phyloP scores from a whole-genome alignment of 176 grass and related monocot species.

The Aegilops umbellulata region DNA sequence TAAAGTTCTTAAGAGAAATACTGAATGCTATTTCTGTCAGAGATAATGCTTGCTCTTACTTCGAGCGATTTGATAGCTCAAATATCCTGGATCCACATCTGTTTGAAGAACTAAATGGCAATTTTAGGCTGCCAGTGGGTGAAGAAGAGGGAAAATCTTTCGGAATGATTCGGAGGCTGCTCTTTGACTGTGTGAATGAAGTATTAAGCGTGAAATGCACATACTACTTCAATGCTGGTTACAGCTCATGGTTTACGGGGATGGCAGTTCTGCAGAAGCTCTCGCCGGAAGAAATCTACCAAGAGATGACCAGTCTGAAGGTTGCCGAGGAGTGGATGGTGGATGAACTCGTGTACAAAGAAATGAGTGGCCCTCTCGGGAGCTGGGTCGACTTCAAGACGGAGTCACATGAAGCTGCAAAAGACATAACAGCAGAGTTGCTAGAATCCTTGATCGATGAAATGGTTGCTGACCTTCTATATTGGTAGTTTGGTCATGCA shows the following conservation, averaged over 20 bases:
- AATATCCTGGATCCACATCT: slow-evolving; percentile 49
- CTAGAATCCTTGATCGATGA: slow-evolving; percentile 67
- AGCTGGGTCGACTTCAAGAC: slow-evolving; percentile 85
- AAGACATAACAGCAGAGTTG: slow-evolving; percentile 52
- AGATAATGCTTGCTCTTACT: slow-evolving; percentile 17
- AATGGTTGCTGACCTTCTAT: slow-evolving; percentile 56
- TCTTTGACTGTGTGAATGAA: slow-evolving; percentile 76
- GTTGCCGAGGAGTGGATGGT: slow-evolving; percentile 84
- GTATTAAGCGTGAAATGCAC: slow-evolving; percentile 60
- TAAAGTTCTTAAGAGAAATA: slow-evolving; percentile 73
- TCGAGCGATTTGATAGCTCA: slow-evolving; percentile 35
- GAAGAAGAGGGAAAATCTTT: slow-evolving; percentile 47
- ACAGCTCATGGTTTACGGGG: slow-evolving; percentile 68
- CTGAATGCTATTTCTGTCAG: slow-evolving; percentile 33
- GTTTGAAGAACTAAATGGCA: slow-evolving; percentile 50
- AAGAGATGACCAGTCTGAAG: slow-evolving; percentile 69
- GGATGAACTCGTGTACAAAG: slow-evolving; percentile 81
- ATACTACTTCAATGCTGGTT: slow-evolving; percentile 70
- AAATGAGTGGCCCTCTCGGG: slow-evolving; percentile 75
- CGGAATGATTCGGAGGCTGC: slow-evolving; percentile 50
- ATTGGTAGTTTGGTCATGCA: slow-evolving; percentile 30
- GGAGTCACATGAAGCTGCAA: slow-evolving; percentile 58
- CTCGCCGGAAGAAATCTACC: slow-evolving; percentile 56
- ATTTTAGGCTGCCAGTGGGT: slow-evolving; percentile 13
- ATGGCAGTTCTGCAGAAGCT: slow-evolving; percentile 50